Conservation (phyloP, 257 asterid genomes). For the Mentha longifolia region DNA sequence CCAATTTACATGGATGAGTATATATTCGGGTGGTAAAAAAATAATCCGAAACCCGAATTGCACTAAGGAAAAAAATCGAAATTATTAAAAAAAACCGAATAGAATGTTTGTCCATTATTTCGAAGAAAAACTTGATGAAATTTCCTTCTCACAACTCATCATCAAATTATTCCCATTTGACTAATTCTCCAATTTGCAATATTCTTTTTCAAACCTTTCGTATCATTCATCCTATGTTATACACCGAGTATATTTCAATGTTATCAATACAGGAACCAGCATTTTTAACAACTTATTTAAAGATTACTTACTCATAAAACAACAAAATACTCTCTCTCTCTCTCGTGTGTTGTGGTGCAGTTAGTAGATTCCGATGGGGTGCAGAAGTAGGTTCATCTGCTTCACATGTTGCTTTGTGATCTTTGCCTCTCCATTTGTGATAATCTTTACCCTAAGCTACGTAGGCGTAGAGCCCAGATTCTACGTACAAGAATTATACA, state of each 20-base stretch:
- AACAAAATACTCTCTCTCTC: neutral
- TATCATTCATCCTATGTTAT: neutral
- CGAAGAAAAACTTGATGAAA: neutral
- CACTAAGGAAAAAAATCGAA: too few relatives aligned
- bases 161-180: neutral
- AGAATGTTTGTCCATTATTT: neutral
- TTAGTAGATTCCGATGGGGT: neutral
- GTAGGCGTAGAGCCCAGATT: conserved; percentile 26
- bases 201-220: neutral
- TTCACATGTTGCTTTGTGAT: neutral
- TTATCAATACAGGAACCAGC: too few relatives aligned
- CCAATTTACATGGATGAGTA: too few relatives aligned
- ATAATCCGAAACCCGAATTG: too few relatives aligned
- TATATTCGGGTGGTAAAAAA: too few relatives aligned
- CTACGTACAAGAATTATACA: conserved; percentile 22
- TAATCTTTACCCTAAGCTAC: neutral
- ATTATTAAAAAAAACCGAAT: too few relatives aligned
- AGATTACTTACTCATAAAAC: neutral
- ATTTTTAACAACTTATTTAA: too few relatives aligned
- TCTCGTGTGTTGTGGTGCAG: too few relatives aligned
- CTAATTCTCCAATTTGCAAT: neutral
- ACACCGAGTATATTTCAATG: too few relatives aligned
- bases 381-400: neutral
- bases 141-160: neutral
- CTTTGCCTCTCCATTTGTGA: neutral